A percentile compares a stretch with the other conserved stretches of the same genome.
Conservation (phyloP, 176 grass and related monocot genomes). For the Rhynchospora pubera region DNA sequence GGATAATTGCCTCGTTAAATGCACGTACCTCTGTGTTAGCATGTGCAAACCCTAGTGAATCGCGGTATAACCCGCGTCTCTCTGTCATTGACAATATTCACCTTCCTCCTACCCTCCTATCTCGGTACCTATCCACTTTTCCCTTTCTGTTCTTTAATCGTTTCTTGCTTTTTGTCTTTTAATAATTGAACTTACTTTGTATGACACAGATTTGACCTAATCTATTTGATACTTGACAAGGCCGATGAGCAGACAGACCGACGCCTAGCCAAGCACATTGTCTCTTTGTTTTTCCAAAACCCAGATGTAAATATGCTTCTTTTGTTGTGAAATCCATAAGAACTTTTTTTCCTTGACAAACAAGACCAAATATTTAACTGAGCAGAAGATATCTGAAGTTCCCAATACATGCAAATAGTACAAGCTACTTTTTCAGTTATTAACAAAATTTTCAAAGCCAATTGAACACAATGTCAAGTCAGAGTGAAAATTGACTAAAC, state of each 20-base stretch:
- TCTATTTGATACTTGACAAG: conserved; percentile 98
- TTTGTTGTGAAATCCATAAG: neutral
- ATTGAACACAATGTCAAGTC: neutral
- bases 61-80: conserved; percentile 84
- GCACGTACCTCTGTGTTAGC: conserved; percentile 91
- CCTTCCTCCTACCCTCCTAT: conserved; percentile 87
- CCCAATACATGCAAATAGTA: neutral
- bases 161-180: neutral
- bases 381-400: neutral
- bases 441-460: neutral
- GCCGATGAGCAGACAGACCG: conserved; percentile 93
- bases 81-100: conserved; percentile 99
- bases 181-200: conserved; percentile 14
- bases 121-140: conserved; percentile 40
- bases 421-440: neutral
- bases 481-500: conserved; percentile 3
- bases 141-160: neutral
- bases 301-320: conserved; percentile 49
- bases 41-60: conserved; percentile 95
- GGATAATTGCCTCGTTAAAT: conserved; percentile 98
- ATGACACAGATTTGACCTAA: conserved; percentile 76
- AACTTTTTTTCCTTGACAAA: neutral
- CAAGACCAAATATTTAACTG: neutral
- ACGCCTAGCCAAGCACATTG: conserved; percentile 90
- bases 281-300: conserved; percentile 86